phyloP scores from a whole-genome alignment of 345 rosid species.

The Ceriops tagal region DNA sequence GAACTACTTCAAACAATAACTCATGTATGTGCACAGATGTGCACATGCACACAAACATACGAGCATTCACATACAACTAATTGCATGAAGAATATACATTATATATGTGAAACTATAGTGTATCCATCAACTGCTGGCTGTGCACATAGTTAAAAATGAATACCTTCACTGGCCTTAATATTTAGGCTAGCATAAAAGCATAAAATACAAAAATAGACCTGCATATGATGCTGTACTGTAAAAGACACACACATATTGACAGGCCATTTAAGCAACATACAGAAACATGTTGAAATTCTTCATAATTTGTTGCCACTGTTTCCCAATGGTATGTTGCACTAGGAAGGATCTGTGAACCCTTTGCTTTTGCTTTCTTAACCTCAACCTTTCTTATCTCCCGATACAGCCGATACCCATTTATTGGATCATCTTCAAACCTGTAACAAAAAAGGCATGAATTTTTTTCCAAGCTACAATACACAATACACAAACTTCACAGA shows the following conservation, averaged over 20 bases:
- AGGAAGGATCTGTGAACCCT: slow-evolving; percentile 76
- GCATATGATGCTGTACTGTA: not conserved
- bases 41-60: too few species aligned
- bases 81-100: too few species aligned
- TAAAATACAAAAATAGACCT: not conserved
- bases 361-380: slow-evolving; percentile 66
- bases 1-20: too few species aligned
- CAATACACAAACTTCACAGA: not conserved
- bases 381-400: slow-evolving; percentile 89
- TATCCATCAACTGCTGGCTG: too few species aligned
- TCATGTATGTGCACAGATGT: too few species aligned
- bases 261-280: slow-evolving; percentile 36
- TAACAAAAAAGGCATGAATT: slow-evolving; percentile 28
- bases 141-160: too few species aligned
- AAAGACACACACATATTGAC: not conserved
- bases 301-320: slow-evolving; percentile 92
- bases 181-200: not conserved
- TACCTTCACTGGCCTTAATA: too few species aligned
- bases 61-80: too few species aligned
- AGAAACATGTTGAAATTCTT: slow-evolving; percentile 87
- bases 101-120: too few species aligned
- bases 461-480: slow-evolving; percentile 7
- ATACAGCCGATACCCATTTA: slow-evolving; percentile 87
- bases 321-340: slow-evolving; percentile 84
- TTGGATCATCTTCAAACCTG: slow-evolving; percentile 96